phyloP scores from a whole-genome alignment of 2,329 filamentous ascomycete genomes.

The Aspergillus pseudoterreus region DNA sequence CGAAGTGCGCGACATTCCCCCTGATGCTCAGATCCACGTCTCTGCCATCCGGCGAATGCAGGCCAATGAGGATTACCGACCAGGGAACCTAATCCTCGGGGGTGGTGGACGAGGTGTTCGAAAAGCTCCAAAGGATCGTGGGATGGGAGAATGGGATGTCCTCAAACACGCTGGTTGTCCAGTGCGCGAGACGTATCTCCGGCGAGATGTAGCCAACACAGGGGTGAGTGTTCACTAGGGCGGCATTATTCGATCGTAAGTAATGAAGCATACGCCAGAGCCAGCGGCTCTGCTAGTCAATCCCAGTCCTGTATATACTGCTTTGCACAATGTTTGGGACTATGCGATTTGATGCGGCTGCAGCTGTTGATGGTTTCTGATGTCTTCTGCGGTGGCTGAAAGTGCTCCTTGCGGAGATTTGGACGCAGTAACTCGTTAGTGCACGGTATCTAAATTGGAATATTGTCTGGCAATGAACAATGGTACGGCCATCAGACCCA shows the following conservation, averaged over 20 bases:
- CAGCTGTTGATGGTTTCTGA: too few species aligned
- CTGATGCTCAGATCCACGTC: constrained; percentile 66
- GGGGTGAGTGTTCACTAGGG: neutral
- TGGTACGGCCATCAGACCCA: too few species aligned
- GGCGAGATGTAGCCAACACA: neutral
- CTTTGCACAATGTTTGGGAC: too few species aligned
- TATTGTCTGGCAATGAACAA: too few species aligned
- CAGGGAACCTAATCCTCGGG: constrained; percentile 75
- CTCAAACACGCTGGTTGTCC: neutral
- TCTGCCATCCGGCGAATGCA: constrained; percentile 73
- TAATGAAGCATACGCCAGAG: neutral
- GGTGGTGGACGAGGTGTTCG: constrained; percentile 1
- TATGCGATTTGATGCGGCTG: too few species aligned
- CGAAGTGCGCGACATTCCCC: constrained; percentile 72
- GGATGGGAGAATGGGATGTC: constrained; percentile 1
- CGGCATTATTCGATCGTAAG: neutral
- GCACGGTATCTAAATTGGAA: too few species aligned
- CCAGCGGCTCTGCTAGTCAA: neutral
- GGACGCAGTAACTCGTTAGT: too few species aligned
- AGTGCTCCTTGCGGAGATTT: too few species aligned
- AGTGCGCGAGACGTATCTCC: constrained; percentile 2
- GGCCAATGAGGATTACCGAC: constrained; percentile 61
- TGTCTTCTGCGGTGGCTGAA: too few species aligned
- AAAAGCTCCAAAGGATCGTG: neutral
- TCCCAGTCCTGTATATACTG: too few species aligned